Base-by-base conservation (phyloP, 139 green algal species). In the Chlamydomonas schloesseri region DNA sequence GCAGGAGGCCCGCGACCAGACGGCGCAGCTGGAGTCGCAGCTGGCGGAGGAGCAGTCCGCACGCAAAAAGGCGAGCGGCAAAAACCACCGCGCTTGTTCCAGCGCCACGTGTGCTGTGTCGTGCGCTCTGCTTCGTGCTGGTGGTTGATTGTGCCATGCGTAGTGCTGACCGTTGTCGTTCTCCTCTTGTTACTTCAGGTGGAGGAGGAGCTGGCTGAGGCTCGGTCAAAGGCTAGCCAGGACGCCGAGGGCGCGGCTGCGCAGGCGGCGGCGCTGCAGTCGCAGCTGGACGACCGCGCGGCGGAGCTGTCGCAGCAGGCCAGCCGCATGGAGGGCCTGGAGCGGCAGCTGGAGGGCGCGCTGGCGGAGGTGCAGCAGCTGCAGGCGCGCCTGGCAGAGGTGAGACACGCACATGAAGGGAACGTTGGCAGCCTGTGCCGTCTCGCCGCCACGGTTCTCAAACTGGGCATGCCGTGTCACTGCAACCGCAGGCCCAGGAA, bases 331-430 rank as follows among this genome's bases (percentile, higher is more conserved):
- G 78, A 74, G 37, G 78, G 26, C 42, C 50, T 84, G 42, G 26
- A 74, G 42, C 62, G 46, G 42, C 78, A 86, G 80, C 33, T 86
- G 47, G 80, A 86, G 50, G 68, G 50, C 1, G 80, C 50, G 31
- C 80, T 78, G 65, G 50, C 42, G 10, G 80, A 86, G 33, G 67
- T 50, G n/a, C 29, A 67, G 37, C 29, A 65, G 42, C 78, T 84
- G 42, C 64, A 74, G 17, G 1, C 5, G 6, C n/a, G n/a, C 15
- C 46, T 84, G 13, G 64, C 64, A 33, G 64, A 84, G 78, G 78
- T 84, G 68, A 37, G 58, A 34, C 11, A 36, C n/a, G n/a, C n/a
- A 9, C 9, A 29, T 24, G 13, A 47, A 72, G n/a, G n/a, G n/a
- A n/a, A n/a, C n/a, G n/a, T n/a, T n/a, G n/a, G n/a, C n/a, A 42